A percentile compares a stretch with the other conserved stretches of the same genome.
Conservation (phyloP, 2,329 filamentous ascomycete genomes). For the Phialophora verrucosa region DNA sequence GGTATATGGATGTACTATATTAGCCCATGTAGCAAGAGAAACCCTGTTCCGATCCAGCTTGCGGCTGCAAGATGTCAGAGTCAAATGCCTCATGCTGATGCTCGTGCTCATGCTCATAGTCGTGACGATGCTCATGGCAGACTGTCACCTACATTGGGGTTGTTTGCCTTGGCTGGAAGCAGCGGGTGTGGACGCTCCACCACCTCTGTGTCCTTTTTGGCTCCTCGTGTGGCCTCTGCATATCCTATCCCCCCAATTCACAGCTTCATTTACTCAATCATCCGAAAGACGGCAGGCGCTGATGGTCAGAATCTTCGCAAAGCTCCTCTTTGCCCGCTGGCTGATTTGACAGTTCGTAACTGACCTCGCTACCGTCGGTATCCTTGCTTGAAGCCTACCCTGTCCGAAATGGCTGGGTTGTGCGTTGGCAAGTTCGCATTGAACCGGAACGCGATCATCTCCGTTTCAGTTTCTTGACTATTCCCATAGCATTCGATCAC, state of each 20-base stretch:
- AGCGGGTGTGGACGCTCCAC: not conserved
- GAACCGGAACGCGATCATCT: not conserved
- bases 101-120: not conserved
- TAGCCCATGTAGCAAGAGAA: constrained; percentile 3
- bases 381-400: not conserved
- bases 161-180: not conserved
- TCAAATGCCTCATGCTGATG: not conserved
- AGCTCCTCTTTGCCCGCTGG: not conserved
- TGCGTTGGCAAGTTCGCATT: not conserved
- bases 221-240: too few relatives aligned
- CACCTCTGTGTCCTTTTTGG: not conserved
- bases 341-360: not conserved
- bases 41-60: not conserved
- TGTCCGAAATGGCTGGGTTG: not conserved
- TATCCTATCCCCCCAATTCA: not conserved
- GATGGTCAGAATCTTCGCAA: not conserved
- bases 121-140: not conserved
- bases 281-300: not conserved
- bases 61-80: not conserved
- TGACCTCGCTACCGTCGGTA: not conserved
- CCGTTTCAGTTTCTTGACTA: not conserved
- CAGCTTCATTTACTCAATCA: not conserved
- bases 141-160: not conserved
- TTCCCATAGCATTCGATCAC: not conserved
- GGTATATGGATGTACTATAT: constrained; percentile 12